These are phyloP conservation scores for Pseudozyma flocculosa DNA, from an alignment of 1,284 basidiomycete species.

Conservation along the genomic window DNA sequence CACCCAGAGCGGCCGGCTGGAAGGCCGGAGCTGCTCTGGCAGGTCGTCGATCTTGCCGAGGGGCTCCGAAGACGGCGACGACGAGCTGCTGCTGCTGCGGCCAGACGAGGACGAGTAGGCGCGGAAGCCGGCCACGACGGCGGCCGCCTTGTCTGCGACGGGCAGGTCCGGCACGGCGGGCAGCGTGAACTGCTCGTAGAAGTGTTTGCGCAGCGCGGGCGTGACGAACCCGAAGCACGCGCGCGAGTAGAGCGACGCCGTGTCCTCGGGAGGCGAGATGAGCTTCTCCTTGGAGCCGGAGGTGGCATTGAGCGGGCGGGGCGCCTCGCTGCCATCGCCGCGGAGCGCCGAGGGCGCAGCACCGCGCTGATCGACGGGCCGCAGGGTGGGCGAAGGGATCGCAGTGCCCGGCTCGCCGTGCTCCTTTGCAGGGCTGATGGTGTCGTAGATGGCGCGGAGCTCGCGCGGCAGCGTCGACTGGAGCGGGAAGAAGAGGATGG, in stretches of 20 bases:
- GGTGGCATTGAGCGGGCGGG: background rate
- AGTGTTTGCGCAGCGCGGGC: conserved; percentile 60
- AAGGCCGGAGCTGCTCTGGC: conserved; percentile 46
- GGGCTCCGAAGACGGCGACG: too few species aligned
- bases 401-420: conserved; percentile 46
- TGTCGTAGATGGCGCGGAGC: conserved; percentile 49
- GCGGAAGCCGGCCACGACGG: conserved; percentile 51
- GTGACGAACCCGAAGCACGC: conserved; percentile 48
- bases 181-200: conserved; percentile 59
- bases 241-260: conserved; percentile 49
- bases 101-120: conserved; percentile 24
- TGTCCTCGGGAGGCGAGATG: conserved; percentile 49
- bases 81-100: background rate
- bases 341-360: background rate
- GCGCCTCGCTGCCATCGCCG: background rate
- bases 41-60: conserved; percentile 10
- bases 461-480: conserved; percentile 31
- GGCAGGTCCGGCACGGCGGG: conserved; percentile 62
- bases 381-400: conserved; percentile 44
- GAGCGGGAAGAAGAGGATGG: conserved; percentile 46
- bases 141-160: conserved; percentile 62
- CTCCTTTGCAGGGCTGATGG: conserved; percentile 42
- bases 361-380: conserved; percentile 6
- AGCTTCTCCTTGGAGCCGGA: conserved; percentile 4
- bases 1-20: conserved; percentile 51